Percentiles rank a stretch among this genome's conserved stretches.
phyloP scores from a whole-genome alignment of 2,329 filamentous ascomycete genomes.

The Ophiostoma tasmaniense region DNA sequence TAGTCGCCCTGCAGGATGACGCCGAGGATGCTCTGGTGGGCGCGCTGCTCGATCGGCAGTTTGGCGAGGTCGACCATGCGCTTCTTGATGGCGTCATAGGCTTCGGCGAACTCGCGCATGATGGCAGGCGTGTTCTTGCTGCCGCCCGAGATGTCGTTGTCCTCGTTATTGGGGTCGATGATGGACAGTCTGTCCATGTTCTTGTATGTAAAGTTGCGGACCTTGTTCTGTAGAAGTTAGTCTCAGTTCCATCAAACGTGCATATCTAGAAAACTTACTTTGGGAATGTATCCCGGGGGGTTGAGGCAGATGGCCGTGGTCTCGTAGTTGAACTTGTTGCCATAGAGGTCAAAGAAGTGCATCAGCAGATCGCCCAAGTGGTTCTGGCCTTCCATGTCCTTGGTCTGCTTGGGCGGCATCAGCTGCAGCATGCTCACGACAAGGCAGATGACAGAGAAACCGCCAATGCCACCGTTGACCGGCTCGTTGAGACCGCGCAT shows the following conservation, averaged over 20 bases:
- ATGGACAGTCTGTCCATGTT: conserved; percentile 68
- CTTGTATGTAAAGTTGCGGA: conserved; percentile 43
- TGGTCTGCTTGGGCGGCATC: conserved; percentile 60
- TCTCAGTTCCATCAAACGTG: neutral
- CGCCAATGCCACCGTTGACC: conserved; percentile 80
- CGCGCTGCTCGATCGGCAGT: conserved; percentile 24
- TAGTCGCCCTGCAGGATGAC: conserved; percentile 73
- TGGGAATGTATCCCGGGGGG: conserved; percentile 65
- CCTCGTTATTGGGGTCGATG: conserved; percentile 77
- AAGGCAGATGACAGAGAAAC: conserved; percentile 89
- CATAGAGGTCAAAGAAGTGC: conserved; percentile 84
- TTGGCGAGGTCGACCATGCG: conserved; percentile 47
- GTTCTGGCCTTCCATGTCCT: conserved; percentile 48
- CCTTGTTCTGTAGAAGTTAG: conserved; percentile 33
- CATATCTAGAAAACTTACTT: conserved; percentile 43
- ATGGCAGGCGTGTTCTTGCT: conserved; percentile 63
- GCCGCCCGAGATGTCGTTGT: conserved; percentile 86
- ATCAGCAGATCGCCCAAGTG: conserved; percentile 76
- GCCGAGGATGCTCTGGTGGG: conserved; percentile 53
- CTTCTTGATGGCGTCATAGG: conserved; percentile 47
- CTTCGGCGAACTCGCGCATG: conserved; percentile 58
- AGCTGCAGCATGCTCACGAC: conserved; percentile 82
- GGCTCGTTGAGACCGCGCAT: conserved; percentile 92
- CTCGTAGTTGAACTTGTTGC: conserved; percentile 65
- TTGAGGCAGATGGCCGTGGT: conserved; percentile 66